Evolutionary conservation across 2,329 filamentous ascomycete genomes (phyloP).

Genomic region (Claviceps humidiphila): DNA sequence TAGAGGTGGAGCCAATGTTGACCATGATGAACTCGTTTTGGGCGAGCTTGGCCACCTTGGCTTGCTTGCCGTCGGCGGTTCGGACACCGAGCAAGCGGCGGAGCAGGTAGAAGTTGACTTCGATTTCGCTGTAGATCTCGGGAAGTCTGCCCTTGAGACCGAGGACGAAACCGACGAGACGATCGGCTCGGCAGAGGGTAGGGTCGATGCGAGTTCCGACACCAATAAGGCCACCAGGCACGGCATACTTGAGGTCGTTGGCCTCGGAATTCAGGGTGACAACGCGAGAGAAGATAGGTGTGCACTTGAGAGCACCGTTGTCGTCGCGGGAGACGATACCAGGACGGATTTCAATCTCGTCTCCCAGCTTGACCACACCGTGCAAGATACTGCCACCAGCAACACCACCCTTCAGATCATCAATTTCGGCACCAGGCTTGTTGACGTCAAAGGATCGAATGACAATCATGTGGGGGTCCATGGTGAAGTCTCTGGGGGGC

Average conservation of each 20-base stretch:
- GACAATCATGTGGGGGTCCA: constrained; percentile 95
- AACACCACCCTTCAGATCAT: constrained; percentile 96
- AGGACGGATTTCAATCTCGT: constrained; percentile 98
- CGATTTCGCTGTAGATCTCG: constrained; percentile 94
- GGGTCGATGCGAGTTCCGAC: constrained; percentile 96
- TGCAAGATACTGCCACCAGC: constrained; percentile 94
- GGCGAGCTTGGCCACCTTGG: constrained; percentile 93
- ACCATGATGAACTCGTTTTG: constrained; percentile 99
- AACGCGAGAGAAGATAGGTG: constrained; percentile 90
- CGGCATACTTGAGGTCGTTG: constrained; percentile 97
- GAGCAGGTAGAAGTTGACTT: constrained; percentile 98
- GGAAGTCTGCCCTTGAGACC: constrained; percentile 88
- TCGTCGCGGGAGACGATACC: constrained; percentile 95
- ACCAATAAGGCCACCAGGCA: constrained; percentile 94
- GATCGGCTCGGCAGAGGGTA: constrained; percentile 95
- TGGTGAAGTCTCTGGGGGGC: constrained; percentile 77
- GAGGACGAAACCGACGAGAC: constrained; percentile 94
- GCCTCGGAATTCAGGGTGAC: constrained; percentile 93
- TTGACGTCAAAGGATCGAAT: constrained; percentile 99
- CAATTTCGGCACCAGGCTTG: constrained; percentile 97
- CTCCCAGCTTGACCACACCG: constrained; percentile 90
- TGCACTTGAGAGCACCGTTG: constrained; percentile 87
- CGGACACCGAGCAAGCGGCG: constrained; percentile 90
- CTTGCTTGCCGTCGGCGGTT: constrained; percentile 96
- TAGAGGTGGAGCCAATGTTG: constrained; percentile 96